Evolutionary conservation across 2,329 filamentous ascomycete genomes (phyloP), one percentile per base, ranked within the genome.

Genomic region (Alternaria alternata): DNA sequence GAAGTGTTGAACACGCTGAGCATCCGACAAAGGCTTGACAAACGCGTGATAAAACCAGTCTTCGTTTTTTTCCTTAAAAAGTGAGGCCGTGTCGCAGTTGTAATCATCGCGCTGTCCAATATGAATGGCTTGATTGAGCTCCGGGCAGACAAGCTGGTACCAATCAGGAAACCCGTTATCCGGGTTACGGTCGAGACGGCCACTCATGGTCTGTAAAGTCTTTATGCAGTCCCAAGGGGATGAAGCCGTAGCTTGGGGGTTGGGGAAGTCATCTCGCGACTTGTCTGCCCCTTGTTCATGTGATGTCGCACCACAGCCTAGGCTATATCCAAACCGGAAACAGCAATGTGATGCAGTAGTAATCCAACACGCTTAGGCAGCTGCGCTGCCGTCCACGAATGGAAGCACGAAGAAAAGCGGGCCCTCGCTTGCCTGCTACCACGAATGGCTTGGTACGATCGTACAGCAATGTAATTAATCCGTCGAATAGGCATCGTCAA

Each of bases 31-130:
- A 2, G 55, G 39, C 32, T 43, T 52, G 34, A 16, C 41, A 34
- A 58, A 53, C 4, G 32, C 22, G 4, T 32, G 14, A 14, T 42
- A 58, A 11, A 58, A 32, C 48, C 38, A 58, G 24, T 32, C 16
- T 11, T 46, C 30, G n/a, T 39, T 8, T 14, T 58, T 46, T 1
- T 6, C 1, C 9, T 28, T 7, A 22, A 47, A 49, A 14, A 44
- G 46, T 3, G 6, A 12, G 9, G 20, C 3, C 9, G 14, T 16
- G 14, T 28, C 9, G 28, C 39, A 5, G 14, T 24, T 2, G 22
- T 51, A 38, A 9, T 38, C 32, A 16, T 1, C 0, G 14, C 3
- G 32, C 1, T 1, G 12, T 14, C 32, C 32, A 36, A 36, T 1
- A 3, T 38, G 34, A 1, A 7, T 38, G 2, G 34, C 16, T 38